Evolutionary conservation across 306 rosid species (phyloP).

Genomic region (Lithocarpus polystachyus): DNA sequence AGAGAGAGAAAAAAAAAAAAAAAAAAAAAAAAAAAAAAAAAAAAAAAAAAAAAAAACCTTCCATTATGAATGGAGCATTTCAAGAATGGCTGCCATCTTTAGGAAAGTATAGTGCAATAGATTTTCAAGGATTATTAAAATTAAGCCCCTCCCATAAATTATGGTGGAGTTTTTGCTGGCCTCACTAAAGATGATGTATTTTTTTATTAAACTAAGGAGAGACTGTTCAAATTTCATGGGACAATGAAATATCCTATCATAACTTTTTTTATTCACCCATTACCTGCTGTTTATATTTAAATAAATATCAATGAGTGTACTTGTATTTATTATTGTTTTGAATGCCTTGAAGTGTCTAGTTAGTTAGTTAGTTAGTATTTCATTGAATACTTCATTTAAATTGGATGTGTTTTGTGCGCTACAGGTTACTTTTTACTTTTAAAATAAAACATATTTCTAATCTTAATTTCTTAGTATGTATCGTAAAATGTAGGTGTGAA

Average conservation of each 20-base stretch:
- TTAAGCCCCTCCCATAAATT: not conserved
- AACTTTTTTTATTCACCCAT: not conserved
- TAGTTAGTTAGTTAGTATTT: not conserved
- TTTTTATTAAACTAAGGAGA: not conserved
- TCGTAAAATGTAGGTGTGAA: not conserved
- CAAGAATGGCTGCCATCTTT: not conserved
- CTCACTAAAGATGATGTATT: not conserved
- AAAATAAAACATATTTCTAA: not conserved
- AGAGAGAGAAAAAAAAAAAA: not conserved
- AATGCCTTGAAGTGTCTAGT: not conserved
- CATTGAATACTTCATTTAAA: not conserved
- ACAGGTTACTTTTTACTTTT: not conserved
- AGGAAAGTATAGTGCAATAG: not conserved
- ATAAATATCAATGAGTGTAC: not conserved
- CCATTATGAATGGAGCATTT: not conserved
- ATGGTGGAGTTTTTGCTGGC: not conserved
- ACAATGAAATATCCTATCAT: not conserved
- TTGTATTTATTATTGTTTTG: not conserved
- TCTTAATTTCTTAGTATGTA: not conserved
- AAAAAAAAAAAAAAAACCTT: not conserved
- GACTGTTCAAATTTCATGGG: not conserved
- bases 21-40: too few species aligned
- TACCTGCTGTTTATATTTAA: not conserved
- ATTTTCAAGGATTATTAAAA: not conserved
- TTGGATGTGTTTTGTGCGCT: too few species aligned